phyloP scores from a whole-genome alignment of 495 filamentous ascomycete genomes.

The Lasiosphaeria hispida region DNA sequence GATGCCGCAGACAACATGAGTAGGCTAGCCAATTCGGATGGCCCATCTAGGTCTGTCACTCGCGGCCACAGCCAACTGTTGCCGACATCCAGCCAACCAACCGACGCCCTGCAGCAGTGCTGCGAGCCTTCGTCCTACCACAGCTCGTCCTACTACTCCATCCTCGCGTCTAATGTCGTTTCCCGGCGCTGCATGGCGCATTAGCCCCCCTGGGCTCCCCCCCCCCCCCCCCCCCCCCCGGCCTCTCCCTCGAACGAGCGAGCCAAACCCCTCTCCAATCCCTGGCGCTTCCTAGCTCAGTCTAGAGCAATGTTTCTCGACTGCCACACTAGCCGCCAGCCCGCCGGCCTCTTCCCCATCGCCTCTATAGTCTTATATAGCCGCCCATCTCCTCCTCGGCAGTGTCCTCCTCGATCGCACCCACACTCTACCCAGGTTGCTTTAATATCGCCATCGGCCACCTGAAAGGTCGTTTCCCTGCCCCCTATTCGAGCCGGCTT shows the following conservation, averaged over 20 bases:
- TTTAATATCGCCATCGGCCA: constrained; percentile 2
- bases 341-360: background rate
- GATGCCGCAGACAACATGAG: background rate
- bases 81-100: too few species aligned
- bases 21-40: too few species aligned
- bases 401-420: background rate
- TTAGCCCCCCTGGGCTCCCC: constrained; percentile 15
- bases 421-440: constrained; percentile 2
- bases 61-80: too few species aligned
- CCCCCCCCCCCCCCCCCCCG: background rate
- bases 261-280: too few species aligned
- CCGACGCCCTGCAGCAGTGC: too few species aligned
- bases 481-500: constrained; percentile 11
- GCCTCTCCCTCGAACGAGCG: background rate
- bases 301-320: background rate
- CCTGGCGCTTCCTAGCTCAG: too few species aligned
- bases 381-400: constrained; percentile 14
- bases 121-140: background rate
- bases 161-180: constrained; percentile 21
- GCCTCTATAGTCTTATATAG: constrained; percentile 12
- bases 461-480: constrained; percentile 8
- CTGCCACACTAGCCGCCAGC: background rate
- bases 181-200: constrained; percentile 7
- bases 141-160: constrained; percentile 3
- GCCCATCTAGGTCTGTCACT: too few species aligned